Evolutionary conservation across 1,284 basidiomycete species (phyloP), one percentile per base, ranked within the genome.

Genomic region (Gomphus sp.): DNA sequence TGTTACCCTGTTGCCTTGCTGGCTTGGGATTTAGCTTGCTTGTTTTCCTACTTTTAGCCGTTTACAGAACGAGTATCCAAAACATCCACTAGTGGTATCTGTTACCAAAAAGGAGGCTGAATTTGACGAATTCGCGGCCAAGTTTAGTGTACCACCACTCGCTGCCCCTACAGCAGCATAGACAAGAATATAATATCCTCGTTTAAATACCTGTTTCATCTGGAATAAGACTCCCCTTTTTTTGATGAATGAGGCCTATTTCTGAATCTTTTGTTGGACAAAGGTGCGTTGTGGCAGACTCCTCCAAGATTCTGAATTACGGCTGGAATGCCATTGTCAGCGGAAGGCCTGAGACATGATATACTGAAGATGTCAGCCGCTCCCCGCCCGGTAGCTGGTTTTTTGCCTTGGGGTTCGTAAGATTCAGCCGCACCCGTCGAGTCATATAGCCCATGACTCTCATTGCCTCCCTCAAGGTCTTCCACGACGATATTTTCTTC

Each of bases 91-190:
- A 61, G 81, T 89, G 16, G 64, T 69, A n/a, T 87, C 90, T 63
- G 69, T 90, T 28, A 67, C 70, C 28, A 71, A 77, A 53, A 91
- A 89, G 71, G 77, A 80, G 7, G 73, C 74, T 0, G 65, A 82
- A 49, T 93, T 93, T 66, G 91, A 93, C 68, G 81, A 87, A 62
- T 81, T 80, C 55, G 82, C 82, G 6, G 71, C 80, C 28, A 88
- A 84, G 64, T 92, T 85, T 69, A 69, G 70, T 50, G 77, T 87
- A 33, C 87, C 88, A 18, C 73, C 81, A 9, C 66, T 78, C 44
- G 80, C 77, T 11, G 33, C 37, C 14, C 25, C 43, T 43, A 25
- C 53, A 7, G 51, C 39, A 36, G 22, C 22, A 22, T 59, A 55
- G 53, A 55, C 34, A 28, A 22, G 14, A 31, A 22, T 39, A 14